A percentile compares a stretch with the other conserved stretches of the same genome.
phyloP scores from a whole-genome alignment of 352 stramenopile genomes.

The Pseudoperonospora humuli region DNA sequence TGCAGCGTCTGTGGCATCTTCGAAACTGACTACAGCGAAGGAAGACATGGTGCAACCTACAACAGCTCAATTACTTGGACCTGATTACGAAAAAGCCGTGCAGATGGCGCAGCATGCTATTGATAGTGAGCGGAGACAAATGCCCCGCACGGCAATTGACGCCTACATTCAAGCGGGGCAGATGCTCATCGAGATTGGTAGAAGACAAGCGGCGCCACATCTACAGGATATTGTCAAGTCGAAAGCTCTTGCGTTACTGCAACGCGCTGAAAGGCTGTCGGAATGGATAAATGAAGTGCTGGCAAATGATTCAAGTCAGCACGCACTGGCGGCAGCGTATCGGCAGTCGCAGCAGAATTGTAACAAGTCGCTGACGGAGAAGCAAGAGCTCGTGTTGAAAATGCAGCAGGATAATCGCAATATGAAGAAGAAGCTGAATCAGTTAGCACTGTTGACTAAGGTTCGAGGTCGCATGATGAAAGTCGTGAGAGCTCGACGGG shows the following conservation, averaged over 20 bases:
- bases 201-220: slow-evolving; percentile 42
- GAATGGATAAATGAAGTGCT: slow-evolving; percentile 51
- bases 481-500: slow-evolving; percentile 39
- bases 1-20: neutral
- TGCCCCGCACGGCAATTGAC: slow-evolving; percentile 61
- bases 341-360: slow-evolving; percentile 37
- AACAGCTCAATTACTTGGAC: slow-evolving; percentile 35
- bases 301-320: slow-evolving; percentile 23
- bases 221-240: slow-evolving; percentile 76
- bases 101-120: slow-evolving; percentile 60
- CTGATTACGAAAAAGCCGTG: slow-evolving; percentile 56
- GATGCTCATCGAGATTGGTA: slow-evolving; percentile 57
- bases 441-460: slow-evolving; percentile 52
- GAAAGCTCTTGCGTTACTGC: slow-evolving; percentile 68
- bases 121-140: slow-evolving; percentile 48
- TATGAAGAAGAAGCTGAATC: slow-evolving; percentile 54
- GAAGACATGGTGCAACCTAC: slow-evolving; percentile 21
- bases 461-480: slow-evolving; percentile 42
- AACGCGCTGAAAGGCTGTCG: slow-evolving; percentile 61
- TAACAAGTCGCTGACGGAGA: slow-evolving; percentile 38
- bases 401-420: slow-evolving; percentile 54
- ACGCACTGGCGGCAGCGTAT: slow-evolving; percentile 39
- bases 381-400: slow-evolving; percentile 47
- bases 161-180: slow-evolving; percentile 64
- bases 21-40: slow-evolving; percentile 1